These are phyloP conservation scores for Fusarium decemcellulare DNA, from an alignment of 2,329 filamentous ascomycete species.

Conservation along the genomic window DNA sequence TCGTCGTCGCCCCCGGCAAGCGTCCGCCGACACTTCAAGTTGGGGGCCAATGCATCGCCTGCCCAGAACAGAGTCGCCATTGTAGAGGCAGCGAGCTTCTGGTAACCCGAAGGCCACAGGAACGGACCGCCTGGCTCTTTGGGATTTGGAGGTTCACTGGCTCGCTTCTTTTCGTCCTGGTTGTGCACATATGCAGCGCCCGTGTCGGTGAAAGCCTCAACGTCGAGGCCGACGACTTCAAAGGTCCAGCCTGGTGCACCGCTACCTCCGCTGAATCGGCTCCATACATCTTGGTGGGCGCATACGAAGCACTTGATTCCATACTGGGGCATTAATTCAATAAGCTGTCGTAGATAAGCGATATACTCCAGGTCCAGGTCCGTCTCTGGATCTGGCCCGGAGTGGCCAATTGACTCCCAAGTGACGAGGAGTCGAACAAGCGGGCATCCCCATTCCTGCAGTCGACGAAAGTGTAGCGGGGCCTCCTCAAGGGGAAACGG, in stretches of 20 bases:
- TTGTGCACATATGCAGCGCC: constrained; percentile 54
- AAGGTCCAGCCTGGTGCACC: constrained; percentile 60
- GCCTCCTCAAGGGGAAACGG: constrained; percentile 57
- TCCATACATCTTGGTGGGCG: constrained; percentile 61
- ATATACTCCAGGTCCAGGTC: constrained; percentile 57
- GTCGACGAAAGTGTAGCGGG: constrained; percentile 54
- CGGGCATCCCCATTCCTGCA: constrained; percentile 56
- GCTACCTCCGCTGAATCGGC: constrained; percentile 58
- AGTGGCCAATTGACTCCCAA: constrained; percentile 57
- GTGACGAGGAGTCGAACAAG: constrained; percentile 58
- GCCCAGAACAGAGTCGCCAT: constrained; percentile 50
- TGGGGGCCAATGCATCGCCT: constrained; percentile 48
- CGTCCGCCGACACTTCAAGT: constrained; percentile 42
- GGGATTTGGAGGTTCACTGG: constrained; percentile 43
- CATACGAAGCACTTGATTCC: constrained; percentile 60
- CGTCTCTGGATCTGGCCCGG: constrained; percentile 49
- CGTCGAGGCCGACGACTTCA: constrained; percentile 56
- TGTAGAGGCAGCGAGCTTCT: constrained; percentile 54
- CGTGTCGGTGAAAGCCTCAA: constrained; percentile 52
- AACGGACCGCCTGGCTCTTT: constrained; percentile 54
- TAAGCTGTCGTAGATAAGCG: constrained; percentile 52
- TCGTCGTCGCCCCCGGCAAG: constrained; percentile 25
- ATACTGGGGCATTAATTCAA: constrained; percentile 55
- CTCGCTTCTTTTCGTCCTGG: constrained; percentile 50
- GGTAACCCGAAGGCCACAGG: constrained; percentile 55